Evolutionary conservation across 2,329 filamentous ascomycete genomes (phyloP).

Genomic region (Corynespora cassiicola): DNA sequence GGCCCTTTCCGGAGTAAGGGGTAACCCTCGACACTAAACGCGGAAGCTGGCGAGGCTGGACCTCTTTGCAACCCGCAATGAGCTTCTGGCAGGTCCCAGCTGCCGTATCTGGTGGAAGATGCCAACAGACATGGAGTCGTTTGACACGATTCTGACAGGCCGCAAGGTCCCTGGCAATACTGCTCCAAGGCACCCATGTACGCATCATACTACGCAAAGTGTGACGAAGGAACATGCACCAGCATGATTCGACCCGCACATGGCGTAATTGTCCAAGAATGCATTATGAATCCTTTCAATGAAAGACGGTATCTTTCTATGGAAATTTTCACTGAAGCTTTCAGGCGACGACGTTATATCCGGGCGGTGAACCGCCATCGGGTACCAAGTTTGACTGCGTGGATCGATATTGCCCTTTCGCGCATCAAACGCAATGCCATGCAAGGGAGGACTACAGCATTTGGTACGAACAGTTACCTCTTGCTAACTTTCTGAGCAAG

Average conservation of each 20-base stretch:
- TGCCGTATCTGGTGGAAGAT: slow-evolving; percentile 33
- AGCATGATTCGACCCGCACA: slow-evolving; percentile 1
- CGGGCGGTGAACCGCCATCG: neutral
- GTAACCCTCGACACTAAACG: slow-evolving; percentile 27
- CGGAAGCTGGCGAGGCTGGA: slow-evolving; percentile 29
- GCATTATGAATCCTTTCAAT: neutral
- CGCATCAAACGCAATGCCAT: no score
- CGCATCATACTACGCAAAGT: neutral
- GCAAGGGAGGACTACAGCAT: no score
- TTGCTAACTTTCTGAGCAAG: no score
- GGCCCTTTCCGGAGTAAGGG: slow-evolving; percentile 36
- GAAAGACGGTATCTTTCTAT: slow-evolving; percentile 1
- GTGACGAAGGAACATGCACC: no score
- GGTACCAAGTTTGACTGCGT: no score
- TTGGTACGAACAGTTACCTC: no score
- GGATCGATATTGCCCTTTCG: no score
- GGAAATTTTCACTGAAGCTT: slow-evolving; percentile 1
- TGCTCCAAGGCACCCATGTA: slow-evolving; percentile 33
- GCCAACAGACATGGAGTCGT: slow-evolving; percentile 39
- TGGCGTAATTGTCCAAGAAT: neutral
- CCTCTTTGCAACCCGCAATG: slow-evolving; percentile 21
- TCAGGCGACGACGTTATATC: slow-evolving; percentile 2
- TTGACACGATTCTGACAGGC: slow-evolving; percentile 30
- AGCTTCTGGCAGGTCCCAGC: slow-evolving; percentile 27
- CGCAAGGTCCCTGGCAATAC: slow-evolving; percentile 39